Evolutionary conservation across 345 rosid genomes (phyloP), one percentile per base, ranked within the genome.

Genomic region (Populus euphratica): DNA sequence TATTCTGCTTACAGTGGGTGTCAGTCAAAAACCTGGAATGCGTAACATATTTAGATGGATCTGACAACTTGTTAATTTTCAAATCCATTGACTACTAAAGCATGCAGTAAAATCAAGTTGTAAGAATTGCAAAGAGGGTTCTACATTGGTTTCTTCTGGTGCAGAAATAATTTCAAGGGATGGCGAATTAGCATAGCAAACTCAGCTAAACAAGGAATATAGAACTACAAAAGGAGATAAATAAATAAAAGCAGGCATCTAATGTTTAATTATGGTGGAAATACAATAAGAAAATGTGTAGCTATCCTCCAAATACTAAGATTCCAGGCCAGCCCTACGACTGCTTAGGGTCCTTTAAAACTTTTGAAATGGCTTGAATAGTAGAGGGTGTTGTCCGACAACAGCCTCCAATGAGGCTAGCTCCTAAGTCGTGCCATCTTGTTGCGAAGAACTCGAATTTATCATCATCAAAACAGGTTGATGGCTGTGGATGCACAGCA

Each of bases 341-440:
- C 59, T 68, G 70, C 27, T 71, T 49, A 50, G 82, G 80, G 54
- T 72, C 75, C 79, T 86, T 91, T 73, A 94, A 76, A 76, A 85
- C 91, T 66, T 81, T 90, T 18, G 88, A 88, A 81, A 94, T 84
- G 76, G 96, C 91, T 76, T 49, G 79, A 77, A 91, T 83, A 21
- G 96, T 92, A 21, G 92, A 83, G 61, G 97, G 96, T 23, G 96
- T 89, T 69, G 97, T 94, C 39, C 93, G 81, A 33, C 97, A 94
- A 77, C 98, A 94, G 66, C 97, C 98, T 18, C 98, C 97, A 0
- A 94, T 92, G 6, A 94, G 87, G 80, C 88, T 91, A 70, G 97
- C 98, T 78, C 98, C 98, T 18, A 85, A 76, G 44, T 88, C 86
- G 4, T 89, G 90, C 98, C 97, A 93, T 82, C 90, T 88, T 52